Conservation (phyloP, 1,284 basidiomycete species). For the Pascua guehoae region DNA sequence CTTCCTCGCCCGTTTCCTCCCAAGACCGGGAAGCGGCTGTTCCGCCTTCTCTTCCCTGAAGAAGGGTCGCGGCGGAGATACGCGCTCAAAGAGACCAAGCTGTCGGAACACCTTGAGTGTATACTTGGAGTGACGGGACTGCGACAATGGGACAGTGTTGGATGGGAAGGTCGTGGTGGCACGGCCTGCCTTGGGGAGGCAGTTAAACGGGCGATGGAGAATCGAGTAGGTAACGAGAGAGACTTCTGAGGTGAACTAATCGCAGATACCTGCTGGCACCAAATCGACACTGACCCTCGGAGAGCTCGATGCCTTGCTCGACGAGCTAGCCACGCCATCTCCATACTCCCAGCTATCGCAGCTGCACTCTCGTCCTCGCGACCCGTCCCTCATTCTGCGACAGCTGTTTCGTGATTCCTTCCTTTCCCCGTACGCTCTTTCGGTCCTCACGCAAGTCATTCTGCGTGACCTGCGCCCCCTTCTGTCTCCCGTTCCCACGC, state of each 20-base stretch:
- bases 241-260: neutral
- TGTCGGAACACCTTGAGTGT: conserved; percentile 58
- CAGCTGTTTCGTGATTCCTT: conserved; percentile 19
- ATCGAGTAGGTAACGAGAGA: neutral
- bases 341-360: conserved; percentile 57
- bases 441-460: conserved; percentile 73
- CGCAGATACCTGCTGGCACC: neutral
- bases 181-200: conserved; percentile 69
- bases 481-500: conserved; percentile 60
- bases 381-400: conserved; percentile 18
- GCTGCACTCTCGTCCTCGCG: neutral
- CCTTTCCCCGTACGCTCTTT: conserved; percentile 60
- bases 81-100: conserved; percentile 65
- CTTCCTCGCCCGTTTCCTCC: conserved; percentile 25
- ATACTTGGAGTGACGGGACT: conserved; percentile 55
- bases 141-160: conserved; percentile 54
- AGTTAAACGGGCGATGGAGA: conserved; percentile 53
- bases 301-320: conserved; percentile 63
- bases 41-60: conserved; percentile 76
- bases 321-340: conserved; percentile 67
- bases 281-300: conserved; percentile 30
- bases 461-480: conserved; percentile 75
- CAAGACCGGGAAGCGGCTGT: conserved; percentile 50
- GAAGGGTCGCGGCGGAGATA: conserved; percentile 68
- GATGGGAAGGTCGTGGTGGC: conserved; percentile 35